Percentiles rank a stretch among this genome's conserved stretches.
Conservation (phyloP, 2,329 filamentous ascomycete species). For the Trichoderma atrobrunneum region DNA sequence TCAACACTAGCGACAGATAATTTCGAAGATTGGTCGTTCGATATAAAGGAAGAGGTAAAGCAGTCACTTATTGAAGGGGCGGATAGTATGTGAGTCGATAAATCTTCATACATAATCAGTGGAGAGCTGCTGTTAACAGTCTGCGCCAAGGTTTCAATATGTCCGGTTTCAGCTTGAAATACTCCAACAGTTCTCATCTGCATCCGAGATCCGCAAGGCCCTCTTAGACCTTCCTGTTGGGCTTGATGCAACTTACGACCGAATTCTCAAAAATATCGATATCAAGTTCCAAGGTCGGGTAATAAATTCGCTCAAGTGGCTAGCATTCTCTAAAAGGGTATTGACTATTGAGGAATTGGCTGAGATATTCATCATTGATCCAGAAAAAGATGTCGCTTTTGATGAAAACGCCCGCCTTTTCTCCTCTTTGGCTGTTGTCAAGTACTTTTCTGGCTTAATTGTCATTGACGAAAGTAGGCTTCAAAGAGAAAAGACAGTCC, state of each 20-base stretch:
- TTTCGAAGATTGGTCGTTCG: rapidly evolving
- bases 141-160: background rate
- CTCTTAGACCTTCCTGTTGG: background rate
- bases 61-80: background rate
- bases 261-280: background rate
- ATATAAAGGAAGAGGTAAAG: background rate
- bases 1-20: background rate
- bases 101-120: background rate
- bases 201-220: background rate
- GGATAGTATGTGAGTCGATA: background rate
- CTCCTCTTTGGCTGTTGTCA: background rate
- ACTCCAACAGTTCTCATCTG: background rate
- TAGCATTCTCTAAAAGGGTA: background rate
- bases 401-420: background rate
- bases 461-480: no score
- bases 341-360: background rate
- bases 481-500: no score
- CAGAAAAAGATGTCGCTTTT: background rate
- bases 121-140: background rate
- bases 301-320: background rate
- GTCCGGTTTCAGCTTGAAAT: background rate
- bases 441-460: background rate
- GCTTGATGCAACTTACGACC: background rate
- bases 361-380: background rate
- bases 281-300: background rate